Evolutionary conservation across 2,329 filamentous ascomycete genomes (phyloP), one percentile per base, ranked within the genome.

Genomic region (Gliomastix tumulicola): DNA sequence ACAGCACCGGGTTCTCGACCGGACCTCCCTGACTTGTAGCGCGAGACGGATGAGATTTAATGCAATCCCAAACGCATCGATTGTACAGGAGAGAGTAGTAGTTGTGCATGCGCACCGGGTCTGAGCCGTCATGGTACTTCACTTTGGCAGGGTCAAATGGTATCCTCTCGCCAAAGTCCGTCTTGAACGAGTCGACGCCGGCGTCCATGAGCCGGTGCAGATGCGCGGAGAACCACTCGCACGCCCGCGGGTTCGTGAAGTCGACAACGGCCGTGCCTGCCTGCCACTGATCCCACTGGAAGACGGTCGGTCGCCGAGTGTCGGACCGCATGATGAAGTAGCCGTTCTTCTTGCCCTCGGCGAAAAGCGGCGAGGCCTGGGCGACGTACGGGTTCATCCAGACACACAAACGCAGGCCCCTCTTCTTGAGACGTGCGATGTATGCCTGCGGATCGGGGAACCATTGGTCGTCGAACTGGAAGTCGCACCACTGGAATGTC

Each of bases 281-380:
- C 52, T 87, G 82, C 82, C 82, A 87, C n/a, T n/a, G n/a, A n/a
- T n/a, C 82, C 79, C 81, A 85, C 56, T 87, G 82, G 75, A 78
- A 87, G 17, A 86, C 62, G 42, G 82, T 34, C 16, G 30, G 30
- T 11, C 77, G 11, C 79, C 81, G 48, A 15, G 18, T 22, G 6
- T 84, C 75, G 43, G 70, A 75, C 17, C 80, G 73, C 62, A 79
- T 82, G 41, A 87, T 66, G 15, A 87, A 68, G 48, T 84, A 87
- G 1, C 80, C 80, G 36, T 76, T 79, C 38, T 76, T 69, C 27
- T 71, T 72, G 30, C 79, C 82, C 42, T 78, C 68, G 38, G 66
- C 60, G 57, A 86, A 87, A 0, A 82, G 65, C 0, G 72, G 74
- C 3, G 78, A 82, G 21, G 80, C 76, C 55, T 87, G 82, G 1